A percentile compares a stretch with the other conserved stretches of the same genome.
Conservation (phyloP, 345 rosid genomes). For the Barbarea vulgaris region DNA sequence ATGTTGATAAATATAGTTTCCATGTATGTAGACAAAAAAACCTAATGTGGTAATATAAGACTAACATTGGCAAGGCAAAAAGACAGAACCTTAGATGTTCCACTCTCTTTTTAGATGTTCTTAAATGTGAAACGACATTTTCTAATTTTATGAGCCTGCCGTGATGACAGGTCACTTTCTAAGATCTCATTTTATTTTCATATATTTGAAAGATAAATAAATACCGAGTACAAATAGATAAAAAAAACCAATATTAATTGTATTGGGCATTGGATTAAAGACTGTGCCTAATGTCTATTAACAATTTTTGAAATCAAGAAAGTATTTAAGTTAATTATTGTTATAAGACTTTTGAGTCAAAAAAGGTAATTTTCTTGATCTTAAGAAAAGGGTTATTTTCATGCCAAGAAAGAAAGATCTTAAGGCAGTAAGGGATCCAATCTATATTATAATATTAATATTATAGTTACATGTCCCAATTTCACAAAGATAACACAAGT, state of each 20-base stretch:
- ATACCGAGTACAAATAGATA: neutral
- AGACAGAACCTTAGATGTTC: conserved; percentile 30
- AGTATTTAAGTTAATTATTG: conserved; percentile 32
- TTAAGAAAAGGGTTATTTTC: conserved; percentile 29
- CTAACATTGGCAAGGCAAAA: conserved; percentile 35
- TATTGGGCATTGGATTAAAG: conserved; percentile 12
- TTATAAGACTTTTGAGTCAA: conserved; percentile 45
- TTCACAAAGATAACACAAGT: conserved; percentile 17
- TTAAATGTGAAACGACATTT: conserved; percentile 29
- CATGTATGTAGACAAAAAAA: conserved; percentile 10
- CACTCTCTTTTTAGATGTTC: conserved; percentile 31
- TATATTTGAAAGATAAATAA: neutral
- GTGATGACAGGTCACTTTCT: conserved; percentile 34
- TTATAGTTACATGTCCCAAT: conserved; percentile 17
- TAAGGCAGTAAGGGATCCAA: conserved; percentile 14
- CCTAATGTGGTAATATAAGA: conserved; percentile 39
- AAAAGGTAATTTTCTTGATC: conserved; percentile 41
- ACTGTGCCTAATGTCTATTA: conserved; percentile 22
- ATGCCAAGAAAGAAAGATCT: conserved; percentile 54
- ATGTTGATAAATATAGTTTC: conserved; percentile 13
- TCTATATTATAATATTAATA: conserved; percentile 14
- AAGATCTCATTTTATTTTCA: conserved; percentile 20
- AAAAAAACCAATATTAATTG: neutral
- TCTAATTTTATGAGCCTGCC: conserved; percentile 29
- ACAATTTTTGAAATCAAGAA: conserved; percentile 28